Evolutionary conservation across 768 basidiomycete genomes (phyloP).

Genomic region (Leucosporidium creatinivorum): DNA sequence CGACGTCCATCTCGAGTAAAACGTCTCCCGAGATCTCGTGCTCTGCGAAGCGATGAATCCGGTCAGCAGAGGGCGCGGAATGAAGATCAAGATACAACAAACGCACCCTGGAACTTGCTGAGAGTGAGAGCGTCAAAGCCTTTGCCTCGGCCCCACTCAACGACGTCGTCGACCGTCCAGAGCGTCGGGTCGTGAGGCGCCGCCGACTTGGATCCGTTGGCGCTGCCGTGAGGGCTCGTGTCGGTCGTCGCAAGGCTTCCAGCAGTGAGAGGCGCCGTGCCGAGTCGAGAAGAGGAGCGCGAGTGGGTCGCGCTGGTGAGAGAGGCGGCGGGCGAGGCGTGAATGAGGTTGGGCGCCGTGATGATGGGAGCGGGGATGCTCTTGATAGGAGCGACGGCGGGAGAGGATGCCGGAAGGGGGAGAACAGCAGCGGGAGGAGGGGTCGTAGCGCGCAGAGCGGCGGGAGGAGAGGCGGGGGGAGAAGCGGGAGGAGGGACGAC

Average conservation of each 20-base stretch:
- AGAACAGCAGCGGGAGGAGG: neutral
- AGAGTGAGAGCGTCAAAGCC: conserved; percentile 78
- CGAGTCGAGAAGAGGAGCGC: conserved; percentile 13
- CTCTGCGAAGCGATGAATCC: conserved; percentile 49
- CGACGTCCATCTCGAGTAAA: conserved; percentile 83
- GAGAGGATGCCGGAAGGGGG: neutral
- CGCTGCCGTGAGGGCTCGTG: conserved; percentile 10
- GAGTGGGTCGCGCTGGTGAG: conserved; percentile 8
- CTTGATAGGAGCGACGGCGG: neutral
- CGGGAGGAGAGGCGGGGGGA: no score
- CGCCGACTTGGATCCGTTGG: neutral
- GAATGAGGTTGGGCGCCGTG: neutral
- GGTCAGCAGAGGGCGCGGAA: neutral
- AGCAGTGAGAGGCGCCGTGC: neutral
- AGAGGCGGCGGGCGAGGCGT: conserved; percentile 11
- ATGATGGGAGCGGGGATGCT: neutral
- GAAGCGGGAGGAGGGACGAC: no score
- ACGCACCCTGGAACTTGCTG: conserved; percentile 75
- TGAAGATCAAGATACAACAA: neutral
- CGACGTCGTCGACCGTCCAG: conserved; percentile 83
- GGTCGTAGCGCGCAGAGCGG: neutral
- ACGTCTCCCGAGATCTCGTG: conserved; percentile 99
- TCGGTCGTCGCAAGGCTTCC: conserved; percentile 1
- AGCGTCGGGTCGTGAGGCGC: conserved; percentile 38
- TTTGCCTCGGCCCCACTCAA: conserved; percentile 75